phyloP scores from a whole-genome alignment of 2,329 filamentous ascomycete genomes.

The Cytospora schulzeri region DNA sequence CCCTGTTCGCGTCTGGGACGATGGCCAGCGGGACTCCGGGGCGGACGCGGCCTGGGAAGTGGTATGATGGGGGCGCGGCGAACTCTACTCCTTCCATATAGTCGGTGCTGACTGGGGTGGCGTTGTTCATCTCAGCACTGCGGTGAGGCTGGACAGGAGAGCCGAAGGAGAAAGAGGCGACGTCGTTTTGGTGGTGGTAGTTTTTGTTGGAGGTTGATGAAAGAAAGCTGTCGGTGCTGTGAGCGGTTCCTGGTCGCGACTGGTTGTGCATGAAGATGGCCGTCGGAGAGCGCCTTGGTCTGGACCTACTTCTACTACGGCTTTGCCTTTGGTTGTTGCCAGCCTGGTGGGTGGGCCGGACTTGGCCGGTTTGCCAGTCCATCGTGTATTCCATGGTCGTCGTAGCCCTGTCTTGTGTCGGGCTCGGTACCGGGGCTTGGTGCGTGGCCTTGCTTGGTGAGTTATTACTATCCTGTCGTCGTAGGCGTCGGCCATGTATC shows the following conservation, averaged over 20 bases:
- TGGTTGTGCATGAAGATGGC: conserved; percentile 13
- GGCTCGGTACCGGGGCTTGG: not conserved
- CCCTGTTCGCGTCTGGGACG: conserved; percentile 49
- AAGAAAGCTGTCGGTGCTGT: conserved; percentile 18
- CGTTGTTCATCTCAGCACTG: conserved; percentile 20
- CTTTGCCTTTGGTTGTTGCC: conserved; percentile 5
- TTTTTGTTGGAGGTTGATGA: not conserved
- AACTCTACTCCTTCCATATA: conserved; percentile 24
- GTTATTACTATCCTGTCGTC: conserved; percentile 6
- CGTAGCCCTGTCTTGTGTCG: conserved; percentile 1
- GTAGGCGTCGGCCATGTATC: conserved; percentile 17
- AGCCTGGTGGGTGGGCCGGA: not conserved
- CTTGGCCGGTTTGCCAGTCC: conserved; percentile 15
- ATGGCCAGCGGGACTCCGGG: conserved; percentile 40
- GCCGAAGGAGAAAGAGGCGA: not conserved
- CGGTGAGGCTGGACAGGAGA: conserved; percentile 7
- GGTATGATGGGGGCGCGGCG: conserved; percentile 34
- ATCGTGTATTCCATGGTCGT: conserved; percentile 9
- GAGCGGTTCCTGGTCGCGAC: conserved; percentile 14
- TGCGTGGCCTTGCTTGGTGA: not conserved
- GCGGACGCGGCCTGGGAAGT: conserved; percentile 36
- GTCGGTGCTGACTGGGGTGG: not conserved
- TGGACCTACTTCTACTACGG: conserved; percentile 16
- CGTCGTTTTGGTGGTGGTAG: not conserved
- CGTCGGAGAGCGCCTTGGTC: conserved; percentile 11